Base-by-base conservation (phyloP, 2,329 filamentous ascomycete species). In the Xenoacremonium recifei region DNA sequence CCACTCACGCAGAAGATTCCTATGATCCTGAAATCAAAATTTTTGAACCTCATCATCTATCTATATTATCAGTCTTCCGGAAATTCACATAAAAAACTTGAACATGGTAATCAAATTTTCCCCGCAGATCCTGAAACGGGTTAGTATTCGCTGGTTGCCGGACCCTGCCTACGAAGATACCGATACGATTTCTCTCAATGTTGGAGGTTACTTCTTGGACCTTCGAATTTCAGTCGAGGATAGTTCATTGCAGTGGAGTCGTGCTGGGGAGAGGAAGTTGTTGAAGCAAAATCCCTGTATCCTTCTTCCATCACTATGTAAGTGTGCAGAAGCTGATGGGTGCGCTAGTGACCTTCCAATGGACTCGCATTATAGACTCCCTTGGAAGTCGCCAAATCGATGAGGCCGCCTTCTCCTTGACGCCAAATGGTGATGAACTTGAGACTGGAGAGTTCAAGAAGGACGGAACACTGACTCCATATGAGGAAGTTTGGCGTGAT, bases 351-450 rank as follows among this genome's bases (percentile, higher is more conserved):
- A 57, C 54, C 2, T 57, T 43, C 23, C 48, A 46, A 36, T 57
- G 52, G 54, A 55, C 54, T 10, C 54, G 45, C 16, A 53, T 57
- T 21, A 52, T 57, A 20, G 54, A 57, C 39, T 57, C 54, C 7
- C 38, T 48, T 16, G 49, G 39, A 7, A 30, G 49, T 17, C 45
- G 41, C 12, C 40, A 43, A 10, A 42, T 52, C 2, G 54, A 57
- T 16, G 52, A 55, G 23, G 54, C 54, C 6, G 37, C 45, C 12
- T 57, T 57, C 21, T 36, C 47, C 23, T 50, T 44, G 29, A 17
- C 55, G 19, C 44, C 42, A 3, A 54, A 55, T 33, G 53, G 53
- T 2, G 53, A 55, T 31, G 51, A 54, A 15, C 47, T 55, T 5
- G 53, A 55, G 30, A 46, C 48, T 17, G 53, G 53, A 12, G 42